Base-by-base conservation (phyloP, 192 early-diverging fungal species). In the Polychytrium aggregatum region DNA sequence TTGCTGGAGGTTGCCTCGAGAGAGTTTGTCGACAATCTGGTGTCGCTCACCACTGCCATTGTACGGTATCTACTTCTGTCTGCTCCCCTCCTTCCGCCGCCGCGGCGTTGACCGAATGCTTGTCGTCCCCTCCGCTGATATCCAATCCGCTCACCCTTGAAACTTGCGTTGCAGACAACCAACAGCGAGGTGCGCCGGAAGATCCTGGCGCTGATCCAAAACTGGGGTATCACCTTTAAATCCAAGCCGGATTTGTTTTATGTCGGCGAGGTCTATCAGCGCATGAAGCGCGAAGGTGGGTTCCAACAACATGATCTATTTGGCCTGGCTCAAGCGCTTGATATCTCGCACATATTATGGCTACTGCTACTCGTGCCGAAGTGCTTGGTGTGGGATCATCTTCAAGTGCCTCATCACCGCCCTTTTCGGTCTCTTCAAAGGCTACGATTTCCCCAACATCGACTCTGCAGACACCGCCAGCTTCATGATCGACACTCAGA, bases 1-100 rank as follows among this genome's bases (percentile, higher is more conserved):
- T 61, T 95, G 36, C 71, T 79, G 13, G 88, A 96, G 59, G 68
- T 97, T 34, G 83, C 92, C 8, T 74, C 79, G 7, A 71, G 85
- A 33, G 92, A 96, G 38, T 96, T 98, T 62, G 76, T 90, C 30
- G 92, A 96, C 59, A 78, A 85, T 38, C 57, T 96, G 34, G 74
- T 77, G 0, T 71, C 71, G 0, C 54, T 93, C 11, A 50, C 76
- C 17, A 72, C 70, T 18, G 45, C 68, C 18, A 63, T 67, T 22
- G 81, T 82, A 79, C 56, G 62, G n/a, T n/a, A n/a, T n/a, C n/a
- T n/a, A n/a, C n/a, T n/a, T n/a, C n/a, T n/a, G n/a, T n/a, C n/a
- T n/a, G n/a, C n/a, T n/a, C n/a, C n/a, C n/a, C n/a, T n/a, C n/a
- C n/a, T n/a, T n/a, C n/a, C n/a, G n/a, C n/a, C n/a, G n/a, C n/a